A percentile compares a stretch with the other conserved stretches of the same genome.
Evolutionary conservation across 495 filamentous ascomycete species (phyloP).

Genomic region (Tuber magnatum): DNA sequence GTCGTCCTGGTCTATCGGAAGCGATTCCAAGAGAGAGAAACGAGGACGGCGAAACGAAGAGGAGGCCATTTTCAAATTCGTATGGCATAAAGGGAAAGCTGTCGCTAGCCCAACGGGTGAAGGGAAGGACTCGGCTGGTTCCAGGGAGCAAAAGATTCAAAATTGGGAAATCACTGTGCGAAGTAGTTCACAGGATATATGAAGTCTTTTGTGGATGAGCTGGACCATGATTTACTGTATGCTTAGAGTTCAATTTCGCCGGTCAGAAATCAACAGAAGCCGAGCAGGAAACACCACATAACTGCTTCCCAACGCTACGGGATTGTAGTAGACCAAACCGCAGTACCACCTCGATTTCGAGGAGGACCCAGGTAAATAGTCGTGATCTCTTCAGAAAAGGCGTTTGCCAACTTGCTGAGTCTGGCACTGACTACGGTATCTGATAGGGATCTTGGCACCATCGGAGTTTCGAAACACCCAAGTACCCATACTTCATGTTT

Average conservation of each 20-base stretch:
- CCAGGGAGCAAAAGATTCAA: neutral
- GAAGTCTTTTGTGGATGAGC: neutral
- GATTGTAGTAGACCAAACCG: neutral
- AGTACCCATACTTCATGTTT: neutral
- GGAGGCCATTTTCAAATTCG: neutral
- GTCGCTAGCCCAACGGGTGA: neutral
- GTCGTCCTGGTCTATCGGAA: constrained; percentile 10
- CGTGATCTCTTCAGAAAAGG: neutral
- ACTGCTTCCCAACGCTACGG: neutral
- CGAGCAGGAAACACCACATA: neutral
- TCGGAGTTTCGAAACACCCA: neutral
- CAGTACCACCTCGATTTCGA: neutral
- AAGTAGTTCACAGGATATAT: neutral
- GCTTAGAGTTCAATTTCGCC: neutral
- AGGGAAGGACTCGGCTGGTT: neutral
- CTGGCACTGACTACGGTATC: neutral
- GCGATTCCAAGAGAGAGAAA: constrained; percentile 22
- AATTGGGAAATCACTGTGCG: neutral
- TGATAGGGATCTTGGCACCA: neutral
- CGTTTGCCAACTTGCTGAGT: neutral
- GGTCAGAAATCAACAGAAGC: neutral
- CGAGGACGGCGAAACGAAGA: constrained; percentile 23
- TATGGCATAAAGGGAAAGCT: neutral
- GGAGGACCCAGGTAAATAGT: neutral
- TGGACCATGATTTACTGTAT: neutral